A percentile compares a stretch with the other conserved stretches of the same genome.
Evolutionary conservation across 345 rosid genomes (phyloP).

Genomic region (Hibiscus trionum): DNA sequence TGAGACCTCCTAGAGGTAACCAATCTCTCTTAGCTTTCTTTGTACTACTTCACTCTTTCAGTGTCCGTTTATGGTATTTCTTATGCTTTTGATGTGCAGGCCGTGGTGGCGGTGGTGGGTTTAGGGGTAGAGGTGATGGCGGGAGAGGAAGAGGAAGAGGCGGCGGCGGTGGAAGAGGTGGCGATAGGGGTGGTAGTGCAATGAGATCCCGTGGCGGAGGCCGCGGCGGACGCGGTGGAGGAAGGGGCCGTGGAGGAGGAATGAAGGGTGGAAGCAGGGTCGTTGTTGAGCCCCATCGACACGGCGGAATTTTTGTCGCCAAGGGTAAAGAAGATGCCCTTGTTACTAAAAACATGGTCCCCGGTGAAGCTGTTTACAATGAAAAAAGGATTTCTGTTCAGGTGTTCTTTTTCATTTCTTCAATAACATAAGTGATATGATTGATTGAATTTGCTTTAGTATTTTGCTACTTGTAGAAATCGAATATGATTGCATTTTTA

Average conservation of each 20-base stretch:
- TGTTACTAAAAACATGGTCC: constrained; percentile 81
- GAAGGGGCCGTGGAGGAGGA: constrained; percentile 59
- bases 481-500: neutral
- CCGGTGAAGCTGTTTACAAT: constrained; percentile 88
- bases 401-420: constrained; percentile 25
- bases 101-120: constrained; percentile 39
- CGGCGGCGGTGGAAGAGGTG: constrained; percentile 28
- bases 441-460: constrained; percentile 2
- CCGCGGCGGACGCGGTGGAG: constrained; percentile 29
- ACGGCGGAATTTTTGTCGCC: constrained; percentile 75
- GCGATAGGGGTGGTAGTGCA: constrained; percentile 35
- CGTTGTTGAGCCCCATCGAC: constrained; percentile 81
- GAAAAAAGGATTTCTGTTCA: constrained; percentile 86
- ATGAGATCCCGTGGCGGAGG: constrained; percentile 33
- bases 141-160: constrained; percentile 19
- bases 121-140: constrained; percentile 19
- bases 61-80: neutral
- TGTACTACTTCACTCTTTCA: neutral
- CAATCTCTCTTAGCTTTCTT: neutral
- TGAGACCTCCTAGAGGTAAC: constrained; percentile 44
- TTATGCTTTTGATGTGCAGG: constrained; percentile 17
- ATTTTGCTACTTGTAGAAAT: neutral
- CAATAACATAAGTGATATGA: neutral
- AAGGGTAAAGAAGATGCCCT: constrained; percentile 94
- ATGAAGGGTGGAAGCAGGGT: constrained; percentile 91